Conservation (phyloP, 257 asterid genomes). For the Nicotiana otophora region DNA sequence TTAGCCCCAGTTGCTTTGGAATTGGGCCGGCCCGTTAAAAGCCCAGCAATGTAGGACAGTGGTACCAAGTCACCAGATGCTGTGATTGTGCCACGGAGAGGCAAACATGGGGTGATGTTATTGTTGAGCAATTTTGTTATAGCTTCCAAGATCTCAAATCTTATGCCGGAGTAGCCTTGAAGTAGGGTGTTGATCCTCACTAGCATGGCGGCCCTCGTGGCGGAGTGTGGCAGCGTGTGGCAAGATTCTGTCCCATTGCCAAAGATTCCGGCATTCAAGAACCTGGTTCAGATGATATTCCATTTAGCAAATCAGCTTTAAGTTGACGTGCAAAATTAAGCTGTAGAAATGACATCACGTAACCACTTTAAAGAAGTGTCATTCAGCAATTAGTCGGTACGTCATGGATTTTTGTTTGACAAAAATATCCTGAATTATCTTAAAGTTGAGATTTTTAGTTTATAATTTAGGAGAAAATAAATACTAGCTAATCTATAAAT, state of each 20-base stretch:
- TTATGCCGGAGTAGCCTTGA: slow-evolving; percentile 30
- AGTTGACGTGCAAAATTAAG: background rate
- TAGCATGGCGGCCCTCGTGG: slow-evolving; percentile 28
- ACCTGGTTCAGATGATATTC: slow-evolving; percentile 9
- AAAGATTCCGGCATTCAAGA: slow-evolving; percentile 29
- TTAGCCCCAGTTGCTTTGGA: slow-evolving; percentile 24
- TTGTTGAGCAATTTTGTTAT: slow-evolving; percentile 23
- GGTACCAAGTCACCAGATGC: slow-evolving; percentile 30
- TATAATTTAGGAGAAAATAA: too few relatives aligned
- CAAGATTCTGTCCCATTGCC: slow-evolving; percentile 20
- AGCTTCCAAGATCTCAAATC: slow-evolving; percentile 30
- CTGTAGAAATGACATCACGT: too few relatives aligned
- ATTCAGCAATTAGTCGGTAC: too few relatives aligned
- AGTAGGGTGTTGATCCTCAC: slow-evolving; percentile 31
- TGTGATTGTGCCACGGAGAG: slow-evolving; percentile 29
- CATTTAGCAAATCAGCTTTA: background rate
- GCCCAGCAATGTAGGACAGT: slow-evolving; percentile 25
- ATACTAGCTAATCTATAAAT: too few relatives aligned
- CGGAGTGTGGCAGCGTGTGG: slow-evolving; percentile 21
- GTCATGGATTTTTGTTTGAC: too few relatives aligned
- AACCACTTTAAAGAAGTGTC: too few relatives aligned
- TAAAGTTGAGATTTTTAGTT: too few relatives aligned
- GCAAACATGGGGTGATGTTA: slow-evolving; percentile 25
- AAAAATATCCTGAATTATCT: too few relatives aligned
- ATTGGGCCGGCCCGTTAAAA: slow-evolving; percentile 19